These are phyloP conservation scores for Calonectria naviculata DNA, from an alignment of 2,329 filamentous ascomycete genomes.

Conservation along the genomic window DNA sequence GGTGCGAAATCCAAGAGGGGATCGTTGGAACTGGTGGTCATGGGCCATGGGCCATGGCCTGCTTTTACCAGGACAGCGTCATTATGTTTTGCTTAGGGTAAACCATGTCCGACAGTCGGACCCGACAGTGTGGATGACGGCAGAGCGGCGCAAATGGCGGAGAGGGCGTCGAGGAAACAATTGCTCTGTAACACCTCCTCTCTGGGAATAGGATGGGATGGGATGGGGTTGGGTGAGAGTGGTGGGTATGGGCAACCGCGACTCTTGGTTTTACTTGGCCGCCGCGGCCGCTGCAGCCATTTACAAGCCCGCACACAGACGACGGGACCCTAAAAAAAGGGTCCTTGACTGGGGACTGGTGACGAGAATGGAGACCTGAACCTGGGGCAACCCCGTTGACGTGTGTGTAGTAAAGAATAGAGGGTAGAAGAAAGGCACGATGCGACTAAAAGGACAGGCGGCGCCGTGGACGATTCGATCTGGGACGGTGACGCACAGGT, in stretches of 20 bases:
- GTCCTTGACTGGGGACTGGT: constrained; percentile 1
- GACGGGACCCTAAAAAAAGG: constrained; percentile 13
- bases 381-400: constrained; percentile 13
- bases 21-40: constrained; percentile 21
- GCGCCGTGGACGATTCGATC: constrained; percentile 40
- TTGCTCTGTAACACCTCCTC: constrained; percentile 4
- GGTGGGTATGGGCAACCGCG: background rate
- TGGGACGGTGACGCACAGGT: constrained; percentile 43
- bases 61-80: constrained; percentile 25
- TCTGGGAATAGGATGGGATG: constrained; percentile 9
- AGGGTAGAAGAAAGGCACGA: constrained; percentile 13
- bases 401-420: constrained; percentile 12
- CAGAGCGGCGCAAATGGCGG: constrained; percentile 19
- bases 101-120: constrained; percentile 17
- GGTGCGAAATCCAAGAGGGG: constrained; percentile 15
- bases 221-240: background rate
- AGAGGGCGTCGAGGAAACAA: constrained; percentile 1
- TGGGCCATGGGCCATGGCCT: constrained; percentile 16
- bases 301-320: constrained; percentile 15
- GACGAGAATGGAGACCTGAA: constrained; percentile 6
- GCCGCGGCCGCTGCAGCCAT: constrained; percentile 14
- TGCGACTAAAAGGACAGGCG: constrained; percentile 11
- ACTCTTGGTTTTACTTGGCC: constrained; percentile 7
- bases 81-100: constrained; percentile 20
- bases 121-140: constrained; percentile 23